Base-by-base conservation (phyloP, 2,329 filamentous ascomycete species). In the Xylaria sp. region DNA sequence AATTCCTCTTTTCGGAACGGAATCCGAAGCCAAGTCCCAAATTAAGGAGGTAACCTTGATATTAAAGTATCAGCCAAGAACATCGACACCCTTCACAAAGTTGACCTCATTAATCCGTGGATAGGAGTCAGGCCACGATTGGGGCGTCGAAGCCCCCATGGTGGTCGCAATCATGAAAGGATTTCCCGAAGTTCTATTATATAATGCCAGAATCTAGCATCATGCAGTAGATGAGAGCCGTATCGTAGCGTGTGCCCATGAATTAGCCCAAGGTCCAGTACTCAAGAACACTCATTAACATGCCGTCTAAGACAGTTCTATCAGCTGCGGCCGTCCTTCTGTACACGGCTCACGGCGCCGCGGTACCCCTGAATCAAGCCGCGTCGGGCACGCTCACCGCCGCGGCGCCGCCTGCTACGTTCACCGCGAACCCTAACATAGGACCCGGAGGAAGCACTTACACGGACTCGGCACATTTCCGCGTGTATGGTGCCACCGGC, bases 391-490 rank as follows among this genome's bases (percentile, higher is more conserved):
- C 65, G 9, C 24, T 55, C 1, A 27, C 53, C 21, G 53, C 65
- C 24, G 72, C 68, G 12, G 69, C 69, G 42, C 74, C 75, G n/a
- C 75, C 75, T 55, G 74, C 74, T 48, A 74, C 73, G 39, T 77
- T 77, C 65, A 75, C 73, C 11, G 70, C 74, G 4, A 77, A 76
- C 60, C 69, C 74, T 9, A 71, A 47, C 45, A 66, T 75, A 24
- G 78, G 78, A 3, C 77, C 78, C 1, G 78, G 78, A 9, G 78
- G 78, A 3, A 74, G 68, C 9, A 73, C 36, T 3, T 80, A 72
- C 71, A 78, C 76, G 47, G 79, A 80, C 71, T 80, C 78, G 4
- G 75, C 79, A 2, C 81, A 82, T 67, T 82, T 83, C 74, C 80
- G 81, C 36, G 72, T 82, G 27, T 82, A 81, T 64, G 75, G 75